phyloP scores from a whole-genome alignment of 306 rosid species.

The Begonia peltatifolia region DNA sequence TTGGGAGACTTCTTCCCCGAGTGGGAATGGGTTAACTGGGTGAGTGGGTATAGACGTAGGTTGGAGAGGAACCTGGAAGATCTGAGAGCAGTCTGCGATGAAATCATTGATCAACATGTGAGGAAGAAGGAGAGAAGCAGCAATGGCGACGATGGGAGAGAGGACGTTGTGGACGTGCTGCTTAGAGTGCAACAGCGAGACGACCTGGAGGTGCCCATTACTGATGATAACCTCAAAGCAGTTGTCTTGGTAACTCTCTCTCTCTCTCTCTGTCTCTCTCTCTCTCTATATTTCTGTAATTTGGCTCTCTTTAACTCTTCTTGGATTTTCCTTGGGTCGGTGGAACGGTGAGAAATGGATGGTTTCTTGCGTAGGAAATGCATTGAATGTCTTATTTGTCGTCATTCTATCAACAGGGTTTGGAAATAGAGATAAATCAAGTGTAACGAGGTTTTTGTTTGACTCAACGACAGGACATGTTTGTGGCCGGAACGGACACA shows the following conservation, averaged over 20 bases:
- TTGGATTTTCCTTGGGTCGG: not conserved
- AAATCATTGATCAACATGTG: slow-evolving; percentile 18
- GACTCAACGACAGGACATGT: slow-evolving; percentile 13
- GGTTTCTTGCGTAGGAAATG: no score
- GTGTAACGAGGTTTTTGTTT: no score
- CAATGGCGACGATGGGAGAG: not conserved
- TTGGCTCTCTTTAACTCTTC: not conserved
- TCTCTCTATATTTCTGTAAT: no score
- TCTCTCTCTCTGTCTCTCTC: not conserved
- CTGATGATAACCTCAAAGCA: slow-evolving; percentile 28
- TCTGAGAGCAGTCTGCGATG: slow-evolving; percentile 19
- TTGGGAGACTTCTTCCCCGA: slow-evolving; percentile 24
- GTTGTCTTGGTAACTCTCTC: slow-evolving; percentile 20
- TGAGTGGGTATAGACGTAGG: slow-evolving; percentile 15
- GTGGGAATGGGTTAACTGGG: slow-evolving; percentile 16
- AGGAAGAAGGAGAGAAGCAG: not conserved
- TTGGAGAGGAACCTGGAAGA: slow-evolving; percentile 13
- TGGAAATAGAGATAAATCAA: no score
- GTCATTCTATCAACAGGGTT: no score
- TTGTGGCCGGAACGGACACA: slow-evolving; percentile 13
- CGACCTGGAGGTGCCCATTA: slow-evolving; percentile 18
- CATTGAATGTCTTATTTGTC: no score
- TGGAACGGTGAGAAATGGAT: no score
- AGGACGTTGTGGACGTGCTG: slow-evolving; percentile 30
- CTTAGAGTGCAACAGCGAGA: slow-evolving; percentile 15